Evolutionary conservation across 2,329 filamentous ascomycete genomes (phyloP).

Genomic region (Talaromyces sp.): DNA sequence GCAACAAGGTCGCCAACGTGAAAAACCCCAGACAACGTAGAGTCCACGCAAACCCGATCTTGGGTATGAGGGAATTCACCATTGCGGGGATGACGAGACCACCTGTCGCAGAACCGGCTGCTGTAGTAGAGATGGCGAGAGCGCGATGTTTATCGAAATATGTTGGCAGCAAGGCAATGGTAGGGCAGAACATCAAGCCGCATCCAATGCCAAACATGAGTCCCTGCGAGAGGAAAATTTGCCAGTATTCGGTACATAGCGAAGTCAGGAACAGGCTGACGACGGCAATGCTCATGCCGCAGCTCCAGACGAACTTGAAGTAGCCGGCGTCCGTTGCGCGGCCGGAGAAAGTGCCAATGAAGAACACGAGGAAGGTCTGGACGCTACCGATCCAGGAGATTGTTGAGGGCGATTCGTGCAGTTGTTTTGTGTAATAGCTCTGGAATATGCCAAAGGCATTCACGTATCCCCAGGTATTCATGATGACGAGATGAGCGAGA

Average conservation of each 20-base stretch:
- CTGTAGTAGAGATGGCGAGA: slow-evolving; percentile 36
- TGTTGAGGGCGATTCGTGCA: slow-evolving; percentile 30
- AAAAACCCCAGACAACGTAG: slow-evolving; percentile 14
- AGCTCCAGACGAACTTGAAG: slow-evolving; percentile 26
- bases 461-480: slow-evolving; percentile 24
- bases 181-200: slow-evolving; percentile 41
- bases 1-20: slow-evolving; percentile 12
- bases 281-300: slow-evolving; percentile 30
- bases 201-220: slow-evolving; percentile 39
- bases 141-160: slow-evolving; percentile 40
- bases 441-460: slow-evolving; percentile 43
- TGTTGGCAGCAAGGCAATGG: slow-evolving; percentile 34
- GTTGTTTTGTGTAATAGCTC: slow-evolving; percentile 36
- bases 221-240: slow-evolving; percentile 46
- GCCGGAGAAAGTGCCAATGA: slow-evolving; percentile 40
- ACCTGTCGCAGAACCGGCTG: slow-evolving; percentile 36
- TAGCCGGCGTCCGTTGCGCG: slow-evolving; percentile 40
- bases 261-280: slow-evolving; percentile 46
- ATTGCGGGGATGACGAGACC: slow-evolving; percentile 46
- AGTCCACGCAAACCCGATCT: slow-evolving; percentile 16
- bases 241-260: slow-evolving; percentile 42
- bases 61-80: slow-evolving; percentile 41
- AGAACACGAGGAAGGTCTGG: slow-evolving; percentile 44
- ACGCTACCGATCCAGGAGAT: slow-evolving; percentile 47
- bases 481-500: slow-evolving; percentile 26